Conservation (phyloP, 495 filamentous ascomycete species). For the Aspergillus incahuasiensis region DNA sequence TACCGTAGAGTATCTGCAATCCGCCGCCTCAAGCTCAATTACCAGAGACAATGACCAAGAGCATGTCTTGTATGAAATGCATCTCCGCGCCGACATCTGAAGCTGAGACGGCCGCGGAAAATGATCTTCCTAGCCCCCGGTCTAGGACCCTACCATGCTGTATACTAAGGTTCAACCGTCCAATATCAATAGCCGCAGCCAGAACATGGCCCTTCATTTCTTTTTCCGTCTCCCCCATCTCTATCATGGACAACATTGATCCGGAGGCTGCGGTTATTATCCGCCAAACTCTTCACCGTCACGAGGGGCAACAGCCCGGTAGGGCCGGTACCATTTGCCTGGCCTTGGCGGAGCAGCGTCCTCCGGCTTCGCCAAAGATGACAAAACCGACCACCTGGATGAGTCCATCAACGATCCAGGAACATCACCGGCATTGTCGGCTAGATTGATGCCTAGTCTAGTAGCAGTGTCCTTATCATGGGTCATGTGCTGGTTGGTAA, state of each 20-base stretch:
- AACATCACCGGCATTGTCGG: neutral
- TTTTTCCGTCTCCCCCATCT: neutral
- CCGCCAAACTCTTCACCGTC: conserved; percentile 6
- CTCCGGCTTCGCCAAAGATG: neutral
- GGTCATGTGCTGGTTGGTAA: neutral
- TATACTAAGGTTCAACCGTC: neutral
- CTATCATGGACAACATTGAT: neutral
- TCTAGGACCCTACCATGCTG: neutral
- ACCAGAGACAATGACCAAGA: neutral
- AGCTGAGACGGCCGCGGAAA: neutral
- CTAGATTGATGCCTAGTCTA: neutral
- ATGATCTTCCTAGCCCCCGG: neutral
- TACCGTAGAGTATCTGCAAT: neutral
- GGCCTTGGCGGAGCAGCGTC: conserved; percentile 1
- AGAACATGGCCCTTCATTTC: neutral
- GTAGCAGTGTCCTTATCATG: neutral
- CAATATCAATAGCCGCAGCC: neutral
- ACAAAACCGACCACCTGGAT: neutral
- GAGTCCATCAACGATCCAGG: neutral
- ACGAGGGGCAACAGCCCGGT: neutral
- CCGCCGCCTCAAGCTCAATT: neutral
- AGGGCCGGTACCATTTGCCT: neutral
- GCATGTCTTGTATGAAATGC: neutral
- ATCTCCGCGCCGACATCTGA: neutral
- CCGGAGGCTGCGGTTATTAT: neutral